Percentiles rank a stretch among this genome's conserved stretches.
Conservation (phyloP, 345 rosid genomes). For the Brassica cretica region DNA sequence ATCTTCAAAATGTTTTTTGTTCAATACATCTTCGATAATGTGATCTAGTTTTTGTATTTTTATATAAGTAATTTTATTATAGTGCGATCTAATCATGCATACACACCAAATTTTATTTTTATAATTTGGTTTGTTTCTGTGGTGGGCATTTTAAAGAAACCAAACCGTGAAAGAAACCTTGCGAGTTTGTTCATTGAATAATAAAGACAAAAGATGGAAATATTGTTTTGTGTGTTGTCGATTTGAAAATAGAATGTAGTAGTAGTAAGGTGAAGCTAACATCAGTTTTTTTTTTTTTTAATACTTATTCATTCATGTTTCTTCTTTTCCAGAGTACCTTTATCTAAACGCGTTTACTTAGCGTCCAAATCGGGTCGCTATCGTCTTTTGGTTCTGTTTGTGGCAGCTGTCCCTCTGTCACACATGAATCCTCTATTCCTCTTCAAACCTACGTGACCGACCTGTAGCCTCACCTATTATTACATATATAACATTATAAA, state of each 20-base stretch:
- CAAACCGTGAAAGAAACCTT: conserved; percentile 1
- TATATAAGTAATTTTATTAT: neutral
- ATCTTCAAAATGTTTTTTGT: neutral
- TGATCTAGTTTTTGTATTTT: neutral
- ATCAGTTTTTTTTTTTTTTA: conserved; percentile 12
- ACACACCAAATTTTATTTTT: neutral
- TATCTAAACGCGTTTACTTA: conserved; percentile 36
- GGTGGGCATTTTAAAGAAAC: neutral
- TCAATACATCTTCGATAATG: neutral
- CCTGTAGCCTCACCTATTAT: conserved; percentile 30
- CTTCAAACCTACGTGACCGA: conserved; percentile 31
- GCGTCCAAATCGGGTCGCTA: conserved; percentile 38
- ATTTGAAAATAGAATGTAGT: conserved; percentile 28
- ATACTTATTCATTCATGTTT: no score
- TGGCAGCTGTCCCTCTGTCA: conserved; percentile 30
- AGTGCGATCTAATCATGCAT: neutral
- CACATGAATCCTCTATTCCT: conserved; percentile 21
- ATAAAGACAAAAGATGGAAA: conserved; percentile 25
- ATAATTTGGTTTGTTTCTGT: neutral
- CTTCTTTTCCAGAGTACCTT: no score
- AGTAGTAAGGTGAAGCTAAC: conserved; percentile 40
- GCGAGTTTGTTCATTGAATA: conserved; percentile 3
- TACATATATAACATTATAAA: neutral
- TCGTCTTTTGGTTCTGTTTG: conserved; percentile 35
- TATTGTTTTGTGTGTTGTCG: conserved; percentile 15